Evolutionary conservation across 2,329 filamentous ascomycete genomes (phyloP), one percentile per base, ranked within the genome.

Genomic region (Claviceps humidiphila): DNA sequence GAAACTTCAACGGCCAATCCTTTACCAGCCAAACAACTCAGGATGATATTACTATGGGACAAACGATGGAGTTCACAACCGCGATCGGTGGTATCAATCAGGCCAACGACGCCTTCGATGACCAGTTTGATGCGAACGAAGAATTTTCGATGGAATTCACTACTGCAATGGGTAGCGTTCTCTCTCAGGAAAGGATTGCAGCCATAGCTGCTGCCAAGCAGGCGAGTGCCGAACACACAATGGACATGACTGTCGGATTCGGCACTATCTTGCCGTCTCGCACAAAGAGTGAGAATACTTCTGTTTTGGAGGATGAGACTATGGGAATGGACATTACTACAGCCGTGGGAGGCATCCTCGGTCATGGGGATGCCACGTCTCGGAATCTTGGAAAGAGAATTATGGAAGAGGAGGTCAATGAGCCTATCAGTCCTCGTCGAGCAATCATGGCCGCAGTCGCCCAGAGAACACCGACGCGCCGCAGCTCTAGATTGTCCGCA

Each of bases 141-240:
- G 85, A 89, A 45, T 81, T 89, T 74, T 87, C 85, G 0, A 89
- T 89, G 84, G 86, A 89, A 60, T 75, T 89, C 53, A 87, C 84
- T 1, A 78, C 80, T 2, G 80, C 81, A 37, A 75, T 84, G 56
- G 81, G 81, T 0, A 74, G 76, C 17, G 66, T 83, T 0, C 61
- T 82, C 5, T 56, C 62, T 5, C 58, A 63, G n/a, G 55, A 62
- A 50, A 62, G 60, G 50, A 57, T 58, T 9, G 59, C 63, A 51
- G 61, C 57, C 30, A 51, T 59, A 16, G 56, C 51, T 26, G 42
- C 58, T 11, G 9, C 9, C 69, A 64, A 56, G 64, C 54, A 62
- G 7, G 30, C 53, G 17, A 58, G 55, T 2, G 51, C 56, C 2
- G 67, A 69, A 26, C 64, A 69, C 3, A 67, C 66, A 0, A 66